These are phyloP conservation scores for Pseudisothecium myosuroides DNA, from an alignment of 225 moss, liverwort and hornwort genomes.

Conservation along the genomic window DNA sequence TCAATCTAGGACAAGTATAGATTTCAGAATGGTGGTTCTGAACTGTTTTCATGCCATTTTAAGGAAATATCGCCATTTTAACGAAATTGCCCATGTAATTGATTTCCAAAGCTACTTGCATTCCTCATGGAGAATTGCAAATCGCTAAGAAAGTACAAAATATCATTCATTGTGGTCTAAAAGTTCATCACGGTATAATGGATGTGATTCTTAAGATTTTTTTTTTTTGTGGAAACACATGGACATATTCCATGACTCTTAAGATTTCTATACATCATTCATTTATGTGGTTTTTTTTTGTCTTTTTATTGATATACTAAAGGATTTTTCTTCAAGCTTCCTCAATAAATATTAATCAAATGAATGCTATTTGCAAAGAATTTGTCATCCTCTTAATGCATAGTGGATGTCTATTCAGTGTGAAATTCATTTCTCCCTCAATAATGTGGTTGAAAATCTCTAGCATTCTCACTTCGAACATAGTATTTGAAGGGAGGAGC, in stretches of 20 bases:
- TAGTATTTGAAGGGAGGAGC: no score
- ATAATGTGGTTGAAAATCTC: no score
- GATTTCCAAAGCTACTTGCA: neutral
- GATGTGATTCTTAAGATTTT: neutral
- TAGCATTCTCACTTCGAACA: no score
- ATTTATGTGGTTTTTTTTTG: neutral
- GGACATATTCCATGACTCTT: no score
- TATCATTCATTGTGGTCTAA: neutral
- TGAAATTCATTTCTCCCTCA: neutral
- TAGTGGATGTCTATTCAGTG: neutral
- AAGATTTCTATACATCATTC: neutral
- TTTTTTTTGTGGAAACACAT: no score
- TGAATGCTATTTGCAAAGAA: neutral
- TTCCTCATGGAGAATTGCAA: neutral
- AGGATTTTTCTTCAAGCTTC: neutral
- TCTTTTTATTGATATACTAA: neutral
- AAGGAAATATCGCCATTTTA: no score
- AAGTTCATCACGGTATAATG: neutral
- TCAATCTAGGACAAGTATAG: no score
- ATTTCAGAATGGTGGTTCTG: no score
- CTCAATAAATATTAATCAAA: accelerated
- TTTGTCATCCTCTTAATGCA: neutral
- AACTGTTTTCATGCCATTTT: no score
- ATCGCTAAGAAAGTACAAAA: neutral
- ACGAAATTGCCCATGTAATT: no score